These are phyloP conservation scores for Chalaropsis thielavioides DNA, from an alignment of 2,329 filamentous ascomycete species.

Conservation along the genomic window DNA sequence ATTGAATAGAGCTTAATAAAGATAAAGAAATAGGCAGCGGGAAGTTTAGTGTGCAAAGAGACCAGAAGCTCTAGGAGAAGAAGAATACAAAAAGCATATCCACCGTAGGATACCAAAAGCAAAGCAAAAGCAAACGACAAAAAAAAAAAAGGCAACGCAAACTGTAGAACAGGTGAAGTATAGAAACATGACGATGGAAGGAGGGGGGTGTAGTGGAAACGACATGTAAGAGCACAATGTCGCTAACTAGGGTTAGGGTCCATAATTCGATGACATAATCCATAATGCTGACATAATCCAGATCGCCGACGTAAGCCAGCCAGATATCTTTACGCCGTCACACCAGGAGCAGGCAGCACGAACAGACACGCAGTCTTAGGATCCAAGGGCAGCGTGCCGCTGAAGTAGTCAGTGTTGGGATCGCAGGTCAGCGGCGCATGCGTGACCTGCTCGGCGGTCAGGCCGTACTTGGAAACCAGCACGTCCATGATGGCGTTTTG, in stretches of 20 bases:
- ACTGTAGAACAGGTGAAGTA: not conserved
- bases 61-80: not conserved
- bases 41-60: not conserved
- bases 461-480: constrained; percentile 16
- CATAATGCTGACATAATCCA: not conserved
- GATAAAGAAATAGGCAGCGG: not conserved
- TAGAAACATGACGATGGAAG: not conserved
- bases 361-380: constrained; percentile 11
- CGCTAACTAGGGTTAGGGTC: not conserved
- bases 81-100: too few species aligned
- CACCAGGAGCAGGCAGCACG: constrained; percentile 6
- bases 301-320: not conserved
- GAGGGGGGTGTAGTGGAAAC: not conserved
- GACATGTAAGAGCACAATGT: not conserved
- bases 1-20: not conserved
- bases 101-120: not conserved
- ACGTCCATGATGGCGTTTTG: constrained; percentile 14
- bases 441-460: constrained; percentile 13
- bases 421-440: constrained; percentile 11
- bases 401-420: constrained; percentile 9
- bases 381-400: constrained; percentile 6
- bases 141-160: not conserved
- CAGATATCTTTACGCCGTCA: not conserved
- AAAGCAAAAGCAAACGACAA: not conserved
- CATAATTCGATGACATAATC: not conserved